Conservation (phyloP, 805 yeast genomes). For the Kuraishia cidri region DNA sequence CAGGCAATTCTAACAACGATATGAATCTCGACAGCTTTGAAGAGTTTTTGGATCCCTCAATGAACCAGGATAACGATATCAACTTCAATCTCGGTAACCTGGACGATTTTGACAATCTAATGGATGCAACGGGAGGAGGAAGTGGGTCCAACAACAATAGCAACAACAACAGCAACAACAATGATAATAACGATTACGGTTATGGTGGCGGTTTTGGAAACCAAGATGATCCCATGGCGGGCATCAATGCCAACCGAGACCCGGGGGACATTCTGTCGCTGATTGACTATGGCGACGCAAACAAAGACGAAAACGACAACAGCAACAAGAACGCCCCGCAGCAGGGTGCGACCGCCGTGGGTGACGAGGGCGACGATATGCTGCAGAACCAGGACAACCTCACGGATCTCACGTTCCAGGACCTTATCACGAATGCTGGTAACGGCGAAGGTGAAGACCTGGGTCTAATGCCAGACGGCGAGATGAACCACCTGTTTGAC, state of each 20-base stretch:
- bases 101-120: slow-evolving; percentile 1
- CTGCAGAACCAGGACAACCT: neutral
- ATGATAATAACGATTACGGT: neutral
- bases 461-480: slow-evolving; percentile 1
- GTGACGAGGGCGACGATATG: too few relatives aligned
- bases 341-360: neutral
- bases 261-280: slow-evolving; percentile 2
- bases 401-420: neutral
- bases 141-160: slow-evolving; percentile 7
- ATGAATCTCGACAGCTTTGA: slow-evolving; percentile 1
- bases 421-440: neutral
- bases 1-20: slow-evolving; percentile 1
- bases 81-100: neutral
- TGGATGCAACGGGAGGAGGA: slow-evolving; percentile 2
- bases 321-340: neutral
- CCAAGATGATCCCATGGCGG: neutral
- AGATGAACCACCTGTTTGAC: slow-evolving; percentile 2
- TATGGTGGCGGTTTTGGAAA: neutral
- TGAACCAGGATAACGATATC: neutral
- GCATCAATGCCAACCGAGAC: slow-evolving; percentile 1
- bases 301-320: neutral
- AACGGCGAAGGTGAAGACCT: neutral
- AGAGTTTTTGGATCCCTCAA: slow-evolving; percentile 1
- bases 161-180: neutral
- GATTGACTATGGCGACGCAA: neutral